Evolutionary conservation across 169 alveolate species (phyloP).

Genomic region (Plasmodium blacklocki): DNA sequence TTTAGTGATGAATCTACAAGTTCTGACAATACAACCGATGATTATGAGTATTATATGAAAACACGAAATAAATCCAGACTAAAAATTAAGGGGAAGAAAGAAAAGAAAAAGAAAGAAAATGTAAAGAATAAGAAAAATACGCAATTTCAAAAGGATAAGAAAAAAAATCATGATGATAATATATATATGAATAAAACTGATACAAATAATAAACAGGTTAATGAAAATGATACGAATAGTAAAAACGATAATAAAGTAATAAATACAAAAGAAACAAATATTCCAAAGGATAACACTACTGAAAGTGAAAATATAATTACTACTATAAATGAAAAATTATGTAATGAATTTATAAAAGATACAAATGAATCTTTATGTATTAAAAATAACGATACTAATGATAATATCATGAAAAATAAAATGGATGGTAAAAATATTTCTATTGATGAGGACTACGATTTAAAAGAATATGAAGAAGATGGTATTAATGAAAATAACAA

Average conservation of each 20-base stretch:
- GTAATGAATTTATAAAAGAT: no score
- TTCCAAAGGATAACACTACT: no score
- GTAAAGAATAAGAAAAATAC: not conserved
- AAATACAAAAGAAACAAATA: not conserved
- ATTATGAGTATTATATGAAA: slow-evolving; percentile 1
- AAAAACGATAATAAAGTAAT: slow-evolving; percentile 7
- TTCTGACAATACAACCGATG: slow-evolving; percentile 29
- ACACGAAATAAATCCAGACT: slow-evolving; percentile 3
- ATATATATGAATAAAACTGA: not conserved
- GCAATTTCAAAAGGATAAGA: not conserved
- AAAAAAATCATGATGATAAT: not conserved
- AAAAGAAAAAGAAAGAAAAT: slow-evolving; percentile 5
- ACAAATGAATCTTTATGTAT: no score
- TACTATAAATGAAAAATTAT: no score
- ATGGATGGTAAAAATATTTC: not conserved
- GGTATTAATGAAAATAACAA: not conserved
- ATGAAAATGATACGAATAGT: not conserved
- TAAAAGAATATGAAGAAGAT: not conserved
- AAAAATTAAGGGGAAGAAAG: not conserved
- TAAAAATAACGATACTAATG: no score
- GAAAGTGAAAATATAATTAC: no score
- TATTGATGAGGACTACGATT: not conserved
- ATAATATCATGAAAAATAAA: not conserved
- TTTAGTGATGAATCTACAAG: slow-evolving; percentile 7
- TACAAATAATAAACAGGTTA: no score